Evolutionary conservation across 306 rosid genomes (phyloP).

Genomic region (Acacia confusa): DNA sequence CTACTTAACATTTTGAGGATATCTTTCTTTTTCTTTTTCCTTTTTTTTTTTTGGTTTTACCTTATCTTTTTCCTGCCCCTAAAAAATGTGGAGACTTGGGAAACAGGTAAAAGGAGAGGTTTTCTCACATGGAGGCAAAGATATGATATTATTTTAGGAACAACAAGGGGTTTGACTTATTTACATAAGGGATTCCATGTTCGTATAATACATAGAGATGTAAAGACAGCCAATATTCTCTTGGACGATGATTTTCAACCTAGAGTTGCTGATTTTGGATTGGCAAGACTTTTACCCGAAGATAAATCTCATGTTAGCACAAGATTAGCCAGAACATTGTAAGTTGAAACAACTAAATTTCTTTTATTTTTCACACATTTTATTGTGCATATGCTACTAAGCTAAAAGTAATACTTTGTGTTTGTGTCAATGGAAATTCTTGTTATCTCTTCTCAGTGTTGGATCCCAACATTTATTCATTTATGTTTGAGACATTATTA

Average conservation of each 20-base stretch:
- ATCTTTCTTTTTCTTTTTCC: neutral
- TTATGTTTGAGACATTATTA: neutral
- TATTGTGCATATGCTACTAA: neutral
- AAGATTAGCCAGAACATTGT: neutral
- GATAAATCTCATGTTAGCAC: neutral
- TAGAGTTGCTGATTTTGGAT: neutral
- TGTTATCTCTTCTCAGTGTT: neutral
- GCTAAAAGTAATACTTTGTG: neutral
- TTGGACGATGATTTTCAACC: neutral
- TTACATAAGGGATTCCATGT: neutral
- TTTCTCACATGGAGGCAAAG: neutral
- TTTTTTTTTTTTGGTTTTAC: neutral
- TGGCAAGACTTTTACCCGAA: neutral
- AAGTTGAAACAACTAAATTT: neutral
- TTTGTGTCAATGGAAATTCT: neutral
- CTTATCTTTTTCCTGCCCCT: neutral
- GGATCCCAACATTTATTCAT: neutral
- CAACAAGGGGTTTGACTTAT: neutral
- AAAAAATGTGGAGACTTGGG: neutral
- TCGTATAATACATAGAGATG: neutral
- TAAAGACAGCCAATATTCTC: neutral
- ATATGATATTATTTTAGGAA: neutral
- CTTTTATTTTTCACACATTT: neutral
- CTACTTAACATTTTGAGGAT: neutral
- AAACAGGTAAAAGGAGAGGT: neutral